Base-by-base conservation (phyloP, 169 alveolate species). In the Babesia microti region DNA sequence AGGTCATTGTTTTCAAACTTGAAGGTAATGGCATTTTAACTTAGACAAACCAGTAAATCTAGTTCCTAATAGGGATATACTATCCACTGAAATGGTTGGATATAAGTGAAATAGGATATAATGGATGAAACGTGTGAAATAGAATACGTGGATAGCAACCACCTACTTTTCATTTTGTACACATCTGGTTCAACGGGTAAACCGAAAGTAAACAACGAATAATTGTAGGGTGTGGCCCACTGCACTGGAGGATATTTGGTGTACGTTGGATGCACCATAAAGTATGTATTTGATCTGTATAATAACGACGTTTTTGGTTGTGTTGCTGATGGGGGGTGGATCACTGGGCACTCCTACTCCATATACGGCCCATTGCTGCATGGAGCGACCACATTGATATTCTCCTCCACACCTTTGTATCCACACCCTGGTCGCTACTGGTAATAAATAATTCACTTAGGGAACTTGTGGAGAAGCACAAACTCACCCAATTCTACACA, bases 251-350 rank as follows among this genome's bases (percentile, higher is more conserved):
- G 96, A 2, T 87, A 83, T 52, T 66, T 86, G 83, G 70, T 88
- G 28, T 91, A 83, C 55, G 86, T 94, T 24, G 82, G 80, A 26
- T 68, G 91, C 11, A 83, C 95, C 3, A 83, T 79, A 56, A 87
- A 89, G 50, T 79, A 85, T 70, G 72, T 85, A 27, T 89, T 89
- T 59, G 93, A 90, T 63, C 68, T 76, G 44, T 80, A 73, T 32
- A 63, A 59, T 5, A 88, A 89, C 12, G 97, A 91, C 61, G 63
- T 85, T 27, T 87, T 83, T 63, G 94, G 93, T 18, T 87, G 96
- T 53, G 87, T 92, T 30, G 95, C 97, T 4, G 99, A 94, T 68
- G 75, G 89, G 28, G 99, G 99, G 6, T 94, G 99, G 99, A 92
- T 94, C 51, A 91, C 97, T 7, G 99, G 99, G 1, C 99, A 94